Conservation (phyloP, 371 early-diverging fungal species). For the Thermomucor indicae-seudaticae region DNA sequence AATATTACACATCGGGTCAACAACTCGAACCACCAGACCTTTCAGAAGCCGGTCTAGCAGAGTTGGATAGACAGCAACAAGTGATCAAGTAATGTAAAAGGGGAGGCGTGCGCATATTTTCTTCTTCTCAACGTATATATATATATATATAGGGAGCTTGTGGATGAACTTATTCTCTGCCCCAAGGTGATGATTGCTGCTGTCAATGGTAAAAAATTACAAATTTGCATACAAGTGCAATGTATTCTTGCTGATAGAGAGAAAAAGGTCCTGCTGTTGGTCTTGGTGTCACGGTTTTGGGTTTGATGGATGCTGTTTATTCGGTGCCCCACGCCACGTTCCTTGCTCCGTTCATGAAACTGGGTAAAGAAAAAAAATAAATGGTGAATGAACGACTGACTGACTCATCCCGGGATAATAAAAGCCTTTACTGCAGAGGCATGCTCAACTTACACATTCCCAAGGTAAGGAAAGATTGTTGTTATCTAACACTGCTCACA, state of each 20-base stretch:
- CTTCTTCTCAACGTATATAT: background rate
- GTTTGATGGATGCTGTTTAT: conserved; percentile 70
- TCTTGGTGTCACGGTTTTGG: conserved; percentile 62
- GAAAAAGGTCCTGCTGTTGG: conserved; percentile 74
- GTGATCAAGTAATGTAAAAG: conserved; percentile 14
- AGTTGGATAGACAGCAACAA: conserved; percentile 18
- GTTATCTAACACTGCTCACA: background rate
- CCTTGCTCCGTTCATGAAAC: conserved; percentile 64
- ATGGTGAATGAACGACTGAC: background rate
- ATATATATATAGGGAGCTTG: conserved; percentile 33
- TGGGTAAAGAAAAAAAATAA: conserved; percentile 29
- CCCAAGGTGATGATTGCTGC: conserved; percentile 73
- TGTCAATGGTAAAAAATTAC: too few species aligned
- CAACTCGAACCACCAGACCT: conserved; percentile 40
- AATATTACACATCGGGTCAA: conserved; percentile 64
- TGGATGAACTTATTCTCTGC: conserved; percentile 57
- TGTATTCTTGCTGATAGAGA: too few species aligned
- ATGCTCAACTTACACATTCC: conserved; percentile 59
- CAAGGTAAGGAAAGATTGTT: too few species aligned
- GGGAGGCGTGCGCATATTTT: background rate
- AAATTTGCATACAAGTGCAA: too few species aligned
- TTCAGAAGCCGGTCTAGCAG: conserved; percentile 11
- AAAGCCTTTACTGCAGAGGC: conserved; percentile 68
- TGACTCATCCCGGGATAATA: background rate
- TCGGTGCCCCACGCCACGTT: conserved; percentile 59